Base-by-base conservation (phyloP, 306 rosid species). In the Cucurbita ficifolia region DNA sequence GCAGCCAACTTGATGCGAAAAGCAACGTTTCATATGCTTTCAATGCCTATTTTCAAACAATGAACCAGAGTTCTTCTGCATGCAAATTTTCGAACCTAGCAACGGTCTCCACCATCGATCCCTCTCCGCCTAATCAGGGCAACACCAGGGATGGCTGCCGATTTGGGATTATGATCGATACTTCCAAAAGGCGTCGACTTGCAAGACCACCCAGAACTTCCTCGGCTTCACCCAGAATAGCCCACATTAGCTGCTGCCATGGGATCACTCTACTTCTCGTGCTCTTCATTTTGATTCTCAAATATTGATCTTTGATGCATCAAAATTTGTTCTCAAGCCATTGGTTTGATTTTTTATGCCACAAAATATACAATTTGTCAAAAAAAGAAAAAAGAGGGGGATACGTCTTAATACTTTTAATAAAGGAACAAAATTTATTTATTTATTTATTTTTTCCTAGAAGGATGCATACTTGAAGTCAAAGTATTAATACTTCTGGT, bases 21-120 rank as follows among this genome's bases (percentile, higher is more conserved):
- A 70, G 68, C 17, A 95, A 95, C 59, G 97, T 84, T 75, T 95
- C 99, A 0, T 95, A 91, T 75, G 99, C 99, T 67, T 95, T 91
- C 65, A 95, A 95, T 62, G 62, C 71, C 76, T 95, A 95, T 62
- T 91, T 78, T 73, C 99, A 95, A 54, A 85, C 90, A 18, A 76
- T 78, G 90, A 77, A 95, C 81, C 99, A 95, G 51, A 33, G 82
- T 5, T 86, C 82, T 70, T 91, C 68, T 73, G 81, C 96, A 0
- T 95, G 99, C 13, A 5, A 81, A 0, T 95, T 95, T 57, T 79
- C 82, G 1, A 84, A 80, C 72, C 43, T 95, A 0, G 82, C 96
- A 0, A 73, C 58, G 17, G 45, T 82, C 46, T 74, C 96, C 13
- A 84, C 39, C 4, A 46, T 72, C 1, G 87, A 95, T 76, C 97